Evolutionary conservation across 768 basidiomycete species (phyloP), one percentile per base, ranked within the genome.

Genomic region (Psilocybe cubensis): DNA sequence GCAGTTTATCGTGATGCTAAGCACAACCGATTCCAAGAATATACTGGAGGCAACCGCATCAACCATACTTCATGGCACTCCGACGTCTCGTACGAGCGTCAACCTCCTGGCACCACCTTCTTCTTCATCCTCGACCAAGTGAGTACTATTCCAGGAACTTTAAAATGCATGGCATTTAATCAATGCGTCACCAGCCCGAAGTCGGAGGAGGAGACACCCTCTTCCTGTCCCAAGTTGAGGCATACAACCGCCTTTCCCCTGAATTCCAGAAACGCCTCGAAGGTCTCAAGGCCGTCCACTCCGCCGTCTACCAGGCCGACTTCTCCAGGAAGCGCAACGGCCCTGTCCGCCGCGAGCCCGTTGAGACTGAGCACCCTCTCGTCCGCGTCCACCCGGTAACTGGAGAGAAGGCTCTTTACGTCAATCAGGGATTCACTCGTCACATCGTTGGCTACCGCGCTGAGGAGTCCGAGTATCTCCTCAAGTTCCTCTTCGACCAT

Each of bases 351-450:
- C 75, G 82, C 35, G 82, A 83, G 57, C 79, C 83, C 41, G 68
- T 82, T 6, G 78, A 82, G 43, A 54, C 51, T 43, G 63, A 66
- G 79, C 84, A 83, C 67, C 81, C 83, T 4, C 52, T 84, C 62
- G 83, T 86, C 56, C 80, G 85, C 56, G 70, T 75, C 12, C 85
- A 86, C 66, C 86, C 85, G 17, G 81, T 79, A 1, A 87, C 86
- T 0, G 83, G 83, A n/a, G 80, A 85, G 66, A 85, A 86, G 69
- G 81, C 81, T 1, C 72, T 87, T 18, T 84, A 82, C 63, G 72
- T 86, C 70, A 85, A 85, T 69, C 76, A 75, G 52, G 81, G 78
- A 27, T 84, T 84, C 74, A 83, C 83, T 3, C 68, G 70, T 27
- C 74, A 73, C 60, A 84, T 85, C 65, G 82, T 84, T 42, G 83